phyloP scores from a whole-genome alignment of 2,329 filamentous ascomycete genomes.

The Epichloe bromicola region DNA sequence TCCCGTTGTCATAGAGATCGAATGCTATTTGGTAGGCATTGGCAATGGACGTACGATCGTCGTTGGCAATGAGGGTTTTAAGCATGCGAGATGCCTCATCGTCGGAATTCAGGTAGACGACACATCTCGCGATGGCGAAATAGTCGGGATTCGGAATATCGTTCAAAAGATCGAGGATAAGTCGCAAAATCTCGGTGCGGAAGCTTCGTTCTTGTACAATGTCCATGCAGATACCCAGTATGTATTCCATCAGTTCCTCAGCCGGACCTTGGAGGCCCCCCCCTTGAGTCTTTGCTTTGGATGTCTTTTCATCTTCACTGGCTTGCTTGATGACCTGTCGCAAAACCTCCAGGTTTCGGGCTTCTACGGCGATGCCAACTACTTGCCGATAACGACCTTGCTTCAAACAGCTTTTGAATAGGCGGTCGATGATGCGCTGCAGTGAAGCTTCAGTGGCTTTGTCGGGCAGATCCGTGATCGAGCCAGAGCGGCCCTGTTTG shows the following conservation, averaged over 20 bases:
- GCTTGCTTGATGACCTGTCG: constrained; percentile 77
- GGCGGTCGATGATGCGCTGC: constrained; percentile 69
- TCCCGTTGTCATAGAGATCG: constrained; percentile 96
- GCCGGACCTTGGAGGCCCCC: constrained; percentile 45
- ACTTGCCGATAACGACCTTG: constrained; percentile 88
- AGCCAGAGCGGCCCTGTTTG: constrained; percentile 41
- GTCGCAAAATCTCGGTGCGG: constrained; percentile 68
- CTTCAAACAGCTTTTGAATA: constrained; percentile 82
- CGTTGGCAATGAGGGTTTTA: constrained; percentile 65
- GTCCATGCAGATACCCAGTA: constrained; percentile 92
- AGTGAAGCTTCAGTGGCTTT: constrained; percentile 66
- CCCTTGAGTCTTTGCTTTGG: constrained; percentile 41
- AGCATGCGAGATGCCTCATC: constrained; percentile 83
- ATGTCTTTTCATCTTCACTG: constrained; percentile 69
- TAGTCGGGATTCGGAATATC: constrained; percentile 89
- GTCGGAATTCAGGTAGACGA: constrained; percentile 88
- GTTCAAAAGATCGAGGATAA: constrained; percentile 91
- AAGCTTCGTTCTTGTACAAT: constrained; percentile 88
- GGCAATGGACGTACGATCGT: constrained; percentile 64
- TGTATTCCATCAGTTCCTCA: constrained; percentile 94
- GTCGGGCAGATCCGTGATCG: constrained; percentile 53
- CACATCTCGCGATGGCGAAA: constrained; percentile 95
- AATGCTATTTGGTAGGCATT: constrained; percentile 97
- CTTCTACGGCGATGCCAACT: constrained; percentile 91
- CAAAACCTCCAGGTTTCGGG: constrained; percentile 79